Evolutionary conservation across 768 basidiomycete genomes (phyloP), one percentile per base, ranked within the genome.

Genomic region (Sporobolomyces phaffii): DNA sequence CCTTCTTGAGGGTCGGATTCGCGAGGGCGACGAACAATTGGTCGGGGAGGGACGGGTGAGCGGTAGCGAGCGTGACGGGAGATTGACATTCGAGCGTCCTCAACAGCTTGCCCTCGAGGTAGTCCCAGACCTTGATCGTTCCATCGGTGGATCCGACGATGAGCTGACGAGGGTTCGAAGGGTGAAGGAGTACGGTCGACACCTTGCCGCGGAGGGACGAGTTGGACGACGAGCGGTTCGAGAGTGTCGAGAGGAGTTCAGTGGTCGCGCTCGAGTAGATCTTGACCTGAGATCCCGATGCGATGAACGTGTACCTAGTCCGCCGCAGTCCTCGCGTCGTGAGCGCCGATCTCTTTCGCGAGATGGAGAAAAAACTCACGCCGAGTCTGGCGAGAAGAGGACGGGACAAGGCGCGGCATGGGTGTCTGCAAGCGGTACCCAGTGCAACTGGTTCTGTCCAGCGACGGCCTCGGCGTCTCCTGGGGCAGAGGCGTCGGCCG

Each of bases 61-160:
- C 84, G 65, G 87, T 86, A 60, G 92, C 78, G 72, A 83, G 82
- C 69, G 84, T 83, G 72, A 93, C 85, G 18, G 87, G 85, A 65
- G 87, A 83, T 33, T 81, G 81, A 48, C 91, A 74, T 62, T 84
- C 81, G 68, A 96, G 83, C 3, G 86, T 89, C 66, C 86, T 84
- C 26, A 97, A 80, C 15, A 96, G 79, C 11, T 82, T 80, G 8
- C 86, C 91, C 64, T 96, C 92, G 41, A 93, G 79, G 77, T 88
- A 93, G 78, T 98, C 91, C 96, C 96, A 99, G 29, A 96, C 79
- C 76, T 89, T 84, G 68, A 98, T 78, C 40, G 82, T 82, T n/a
- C 92, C 94, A 72, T 91, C 88, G 65, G 86, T 74, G 11, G 90
- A 89, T 52, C 85, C 86, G 15, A 91, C 91, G 70, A 97, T 84